Evolutionary conservation across 1,139 yeast species (phyloP).

Genomic region (Debaryomyces nepalensis): DNA sequence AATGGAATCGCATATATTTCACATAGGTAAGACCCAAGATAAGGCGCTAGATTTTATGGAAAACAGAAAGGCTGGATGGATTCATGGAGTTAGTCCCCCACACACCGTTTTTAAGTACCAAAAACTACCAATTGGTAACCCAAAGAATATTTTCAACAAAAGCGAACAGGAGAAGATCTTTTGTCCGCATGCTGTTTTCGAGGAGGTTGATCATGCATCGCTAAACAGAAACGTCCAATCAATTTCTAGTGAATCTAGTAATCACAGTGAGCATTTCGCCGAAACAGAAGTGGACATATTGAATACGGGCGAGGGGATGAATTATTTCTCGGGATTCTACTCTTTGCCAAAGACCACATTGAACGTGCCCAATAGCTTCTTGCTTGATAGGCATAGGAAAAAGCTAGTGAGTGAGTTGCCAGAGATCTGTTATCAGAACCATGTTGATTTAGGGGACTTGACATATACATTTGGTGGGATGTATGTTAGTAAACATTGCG

Average conservation of each 20-base stretch:
- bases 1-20: slow-evolving; percentile 2
- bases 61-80: slow-evolving; percentile 28
- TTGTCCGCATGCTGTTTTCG: slow-evolving; percentile 33
- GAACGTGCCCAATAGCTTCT: slow-evolving; percentile 26
- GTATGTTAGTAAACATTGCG: slow-evolving; percentile 22
- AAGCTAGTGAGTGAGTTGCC: slow-evolving; percentile 26
- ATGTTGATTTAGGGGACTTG: slow-evolving; percentile 36
- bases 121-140: slow-evolving; percentile 17
- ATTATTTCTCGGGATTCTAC: slow-evolving; percentile 37
- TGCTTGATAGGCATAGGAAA: slow-evolving; percentile 16
- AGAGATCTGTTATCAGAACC: slow-evolving; percentile 40
- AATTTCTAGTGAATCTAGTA: slow-evolving; percentile 4
- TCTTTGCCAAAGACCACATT: slow-evolving; percentile 35
- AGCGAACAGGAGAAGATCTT: slow-evolving; percentile 28
- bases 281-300: slow-evolving; percentile 13
- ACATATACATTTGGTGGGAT: slow-evolving; percentile 49
- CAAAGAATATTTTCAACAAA: slow-evolving; percentile 23
- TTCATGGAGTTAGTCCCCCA: slow-evolving; percentile 36
- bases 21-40: not conserved
- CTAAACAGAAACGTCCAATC: slow-evolving; percentile 10
- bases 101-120: slow-evolving; percentile 33
- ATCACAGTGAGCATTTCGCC: not conserved
- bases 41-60: slow-evolving; percentile 13
- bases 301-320: slow-evolving; percentile 21
- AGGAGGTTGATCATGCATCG: slow-evolving; percentile 25